These are phyloP conservation scores for Ophiostoma novo-ulmi DNA, from an alignment of 2,329 filamentous ascomycete genomes.

Conservation along the genomic window DNA sequence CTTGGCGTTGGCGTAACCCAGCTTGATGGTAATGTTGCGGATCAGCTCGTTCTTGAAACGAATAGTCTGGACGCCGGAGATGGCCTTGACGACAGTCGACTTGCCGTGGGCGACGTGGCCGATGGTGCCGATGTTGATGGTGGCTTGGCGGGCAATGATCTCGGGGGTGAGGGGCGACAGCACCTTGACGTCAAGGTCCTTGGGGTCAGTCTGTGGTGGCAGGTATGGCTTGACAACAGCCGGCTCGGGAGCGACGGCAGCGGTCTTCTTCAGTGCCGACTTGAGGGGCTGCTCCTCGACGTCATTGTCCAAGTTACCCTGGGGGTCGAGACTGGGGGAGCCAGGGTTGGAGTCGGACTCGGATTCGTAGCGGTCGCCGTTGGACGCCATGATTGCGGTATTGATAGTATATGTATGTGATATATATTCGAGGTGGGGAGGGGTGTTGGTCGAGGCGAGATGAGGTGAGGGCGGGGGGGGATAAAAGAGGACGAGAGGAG, in stretches of 20 bases:
- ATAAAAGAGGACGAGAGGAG: background rate
- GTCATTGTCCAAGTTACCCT: slow-evolving; percentile 55
- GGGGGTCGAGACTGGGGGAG: slow-evolving; percentile 52
- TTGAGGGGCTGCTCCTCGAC: slow-evolving; percentile 65
- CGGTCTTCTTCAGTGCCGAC: slow-evolving; percentile 78
- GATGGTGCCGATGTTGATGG: slow-evolving; percentile 98
- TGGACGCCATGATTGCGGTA: slow-evolving; percentile 46
- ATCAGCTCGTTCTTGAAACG: slow-evolving; percentile 99
- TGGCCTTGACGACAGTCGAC: slow-evolving; percentile 97
- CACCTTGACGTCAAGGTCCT: slow-evolving; percentile 74
- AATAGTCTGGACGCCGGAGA: slow-evolving; percentile 97
- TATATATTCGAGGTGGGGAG: slow-evolving; percentile 9
- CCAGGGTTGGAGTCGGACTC: slow-evolving; percentile 62
- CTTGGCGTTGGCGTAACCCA: slow-evolving; percentile 98
- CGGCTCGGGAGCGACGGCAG: slow-evolving; percentile 42
- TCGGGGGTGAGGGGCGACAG: slow-evolving; percentile 86
- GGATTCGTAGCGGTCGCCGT: slow-evolving; percentile 64
- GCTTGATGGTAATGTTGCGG: slow-evolving; percentile 99
- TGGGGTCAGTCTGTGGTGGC: slow-evolving; percentile 89
- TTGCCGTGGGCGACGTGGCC: slow-evolving; percentile 99
- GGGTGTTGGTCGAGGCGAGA: background rate
- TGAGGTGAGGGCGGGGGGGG: background rate
- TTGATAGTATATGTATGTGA: background rate
- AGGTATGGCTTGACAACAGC: slow-evolving; percentile 50
- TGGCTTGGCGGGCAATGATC: slow-evolving; percentile 96